A percentile compares a stretch with the other conserved stretches of the same genome.
Conservation (phyloP, 1,284 basidiomycete species). For the Inonotus hispidus region DNA sequence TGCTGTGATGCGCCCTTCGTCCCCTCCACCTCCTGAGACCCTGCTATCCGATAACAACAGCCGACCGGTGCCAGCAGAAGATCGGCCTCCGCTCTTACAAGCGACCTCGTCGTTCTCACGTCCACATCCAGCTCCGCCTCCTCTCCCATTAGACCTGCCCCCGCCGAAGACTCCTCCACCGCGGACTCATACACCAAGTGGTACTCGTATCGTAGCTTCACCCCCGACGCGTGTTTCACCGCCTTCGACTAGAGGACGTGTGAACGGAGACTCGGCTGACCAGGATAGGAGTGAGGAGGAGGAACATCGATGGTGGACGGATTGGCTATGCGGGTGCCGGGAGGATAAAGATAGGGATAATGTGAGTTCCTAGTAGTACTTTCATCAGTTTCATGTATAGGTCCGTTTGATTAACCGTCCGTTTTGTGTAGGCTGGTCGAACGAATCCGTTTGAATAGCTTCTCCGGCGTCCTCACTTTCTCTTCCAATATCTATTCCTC, state of each 20-base stretch:
- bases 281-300: slow-evolving; percentile 26
- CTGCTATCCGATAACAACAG: neutral
- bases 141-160: slow-evolving; percentile 53
- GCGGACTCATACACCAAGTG: slow-evolving; percentile 27
- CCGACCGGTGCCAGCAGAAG: neutral
- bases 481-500: neutral
- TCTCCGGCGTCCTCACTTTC: neutral
- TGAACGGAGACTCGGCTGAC: slow-evolving; percentile 24
- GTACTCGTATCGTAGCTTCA: slow-evolving; percentile 19
- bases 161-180: slow-evolving; percentile 53
- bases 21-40: slow-evolving; percentile 4
- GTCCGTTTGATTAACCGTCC: neutral
- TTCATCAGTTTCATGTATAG: slow-evolving; percentile 1
- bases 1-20: slow-evolving; percentile 14
- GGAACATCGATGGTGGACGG: slow-evolving; percentile 64
- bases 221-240: slow-evolving; percentile 37
- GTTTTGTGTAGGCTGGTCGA: slow-evolving; percentile 50
- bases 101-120: slow-evolving; percentile 23
- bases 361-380: slow-evolving; percentile 37
- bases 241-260: slow-evolving; percentile 11
- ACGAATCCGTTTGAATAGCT: slow-evolving; percentile 69
- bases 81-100: slow-evolving; percentile 8
- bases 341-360: slow-evolving; percentile 69
- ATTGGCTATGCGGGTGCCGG: slow-evolving; percentile 73
- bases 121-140: slow-evolving; percentile 34